Conservation (phyloP, 2,329 filamentous ascomycete genomes). For the Blastomyces percursus region DNA sequence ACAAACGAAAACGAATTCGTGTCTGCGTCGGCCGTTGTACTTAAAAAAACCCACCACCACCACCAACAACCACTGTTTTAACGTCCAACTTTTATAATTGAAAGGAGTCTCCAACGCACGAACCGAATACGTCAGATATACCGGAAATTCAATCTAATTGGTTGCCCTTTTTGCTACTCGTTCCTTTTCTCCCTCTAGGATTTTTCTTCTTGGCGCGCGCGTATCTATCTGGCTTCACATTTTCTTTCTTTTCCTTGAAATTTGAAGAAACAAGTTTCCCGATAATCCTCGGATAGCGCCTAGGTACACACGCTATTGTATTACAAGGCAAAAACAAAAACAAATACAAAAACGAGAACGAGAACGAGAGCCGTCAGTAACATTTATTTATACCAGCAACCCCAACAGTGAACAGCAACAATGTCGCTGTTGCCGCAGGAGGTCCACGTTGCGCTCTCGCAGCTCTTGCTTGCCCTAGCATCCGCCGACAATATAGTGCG, state of each 20-base stretch:
- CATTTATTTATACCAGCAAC: too few species aligned
- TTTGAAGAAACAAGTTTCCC: neutral
- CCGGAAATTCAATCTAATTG: neutral
- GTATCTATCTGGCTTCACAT: neutral
- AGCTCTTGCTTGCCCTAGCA: slow-evolving; percentile 80
- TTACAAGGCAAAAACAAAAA: neutral
- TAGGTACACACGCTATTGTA: neutral
- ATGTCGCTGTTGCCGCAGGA: slow-evolving; percentile 85
- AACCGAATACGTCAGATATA: neutral
- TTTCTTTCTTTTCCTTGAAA: neutral
- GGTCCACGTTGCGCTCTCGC: slow-evolving; percentile 69
- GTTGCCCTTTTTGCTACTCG: neutral
- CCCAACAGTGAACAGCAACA: neutral
- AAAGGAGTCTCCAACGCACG: neutral
- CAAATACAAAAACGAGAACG: neutral
- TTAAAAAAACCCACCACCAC: neutral
- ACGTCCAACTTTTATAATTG: neutral
- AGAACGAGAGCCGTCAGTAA: neutral
- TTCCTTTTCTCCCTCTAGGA: neutral
- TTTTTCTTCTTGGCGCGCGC: neutral
- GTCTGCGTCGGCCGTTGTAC: neutral
- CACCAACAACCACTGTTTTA: neutral
- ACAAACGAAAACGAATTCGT: neutral
- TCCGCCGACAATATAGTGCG: slow-evolving; percentile 79
- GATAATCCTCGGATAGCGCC: neutral